A percentile compares a stretch with the other conserved stretches of the same genome.
Conservation (phyloP, 805 yeast genomes). For the Starmerella geochares region DNA sequence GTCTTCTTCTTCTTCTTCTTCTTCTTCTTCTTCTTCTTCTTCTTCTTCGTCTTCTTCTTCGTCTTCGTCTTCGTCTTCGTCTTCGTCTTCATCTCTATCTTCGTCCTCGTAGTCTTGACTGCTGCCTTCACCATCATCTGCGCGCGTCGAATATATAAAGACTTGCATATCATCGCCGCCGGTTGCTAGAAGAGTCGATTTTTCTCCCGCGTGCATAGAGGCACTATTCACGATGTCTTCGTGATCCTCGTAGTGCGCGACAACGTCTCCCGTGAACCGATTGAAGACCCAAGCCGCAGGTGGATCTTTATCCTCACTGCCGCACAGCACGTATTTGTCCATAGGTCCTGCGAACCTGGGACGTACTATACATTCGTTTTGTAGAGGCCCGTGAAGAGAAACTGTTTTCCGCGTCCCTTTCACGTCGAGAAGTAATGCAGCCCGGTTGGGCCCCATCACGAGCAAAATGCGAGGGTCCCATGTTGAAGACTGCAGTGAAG, state of each 20-base stretch:
- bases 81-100: background rate
- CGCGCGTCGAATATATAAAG: background rate
- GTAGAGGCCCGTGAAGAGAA: conserved; percentile 37
- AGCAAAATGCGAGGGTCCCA: conserved; percentile 15
- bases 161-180: conserved; percentile 75
- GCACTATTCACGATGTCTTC: conserved; percentile 62
- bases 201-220: conserved; percentile 41
- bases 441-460: conserved; percentile 10
- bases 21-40: too few species aligned
- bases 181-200: conserved; percentile 40
- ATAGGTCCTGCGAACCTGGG: conserved; percentile 66
- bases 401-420: conserved; percentile 6
- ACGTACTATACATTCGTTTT: conserved; percentile 57
- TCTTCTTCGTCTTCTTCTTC: too few species aligned
- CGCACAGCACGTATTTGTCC: conserved; percentile 64
- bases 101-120: background rate
- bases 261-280: conserved; percentile 53
- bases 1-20: too few species aligned
- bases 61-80: background rate
- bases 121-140: background rate
- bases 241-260: conserved; percentile 56
- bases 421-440: conserved; percentile 9
- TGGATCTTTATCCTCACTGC: conserved; percentile 70
- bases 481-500: conserved; percentile 7
- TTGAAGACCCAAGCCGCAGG: conserved; percentile 57